A percentile compares a stretch with the other conserved stretches of the same genome.
phyloP scores from a whole-genome alignment of 768 basidiomycete species.

The Termitomyces sp. region DNA sequence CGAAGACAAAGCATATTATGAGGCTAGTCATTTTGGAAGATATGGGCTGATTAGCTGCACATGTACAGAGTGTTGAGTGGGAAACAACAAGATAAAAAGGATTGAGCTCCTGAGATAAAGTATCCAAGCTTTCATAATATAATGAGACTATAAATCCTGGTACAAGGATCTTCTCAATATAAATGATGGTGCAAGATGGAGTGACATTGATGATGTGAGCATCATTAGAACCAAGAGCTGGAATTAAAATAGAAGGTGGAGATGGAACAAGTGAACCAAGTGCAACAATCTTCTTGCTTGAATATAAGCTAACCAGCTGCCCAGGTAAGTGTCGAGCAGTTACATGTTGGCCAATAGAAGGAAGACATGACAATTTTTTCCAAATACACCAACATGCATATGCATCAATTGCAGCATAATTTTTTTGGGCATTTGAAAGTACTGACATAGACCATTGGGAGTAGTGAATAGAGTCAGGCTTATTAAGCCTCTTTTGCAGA shows the following conservation, averaged over 20 bases:
- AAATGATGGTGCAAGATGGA: neutral
- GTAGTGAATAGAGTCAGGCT: neutral
- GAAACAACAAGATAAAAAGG: neutral
- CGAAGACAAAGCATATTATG: neutral
- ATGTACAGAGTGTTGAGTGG: neutral
- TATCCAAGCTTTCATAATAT: neutral
- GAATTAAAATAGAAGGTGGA: neutral
- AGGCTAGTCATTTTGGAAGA: neutral
- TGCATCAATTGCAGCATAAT: neutral
- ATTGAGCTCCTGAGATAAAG: neutral
- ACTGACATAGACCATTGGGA: neutral
- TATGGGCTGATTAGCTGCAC: neutral
- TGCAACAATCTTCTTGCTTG: neutral
- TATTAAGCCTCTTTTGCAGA: neutral
- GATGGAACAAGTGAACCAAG: neutral
- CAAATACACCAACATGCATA: neutral
- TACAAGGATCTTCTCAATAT: neutral
- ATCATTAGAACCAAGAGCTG: neutral
- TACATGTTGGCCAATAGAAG: neutral
- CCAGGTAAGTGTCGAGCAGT: neutral
- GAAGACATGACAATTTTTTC: neutral
- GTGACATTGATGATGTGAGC: neutral
- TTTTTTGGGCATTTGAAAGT: neutral
- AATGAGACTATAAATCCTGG: constrained; percentile 1
- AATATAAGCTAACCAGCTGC: constrained; percentile 1